These are phyloP conservation scores for Mycena leptocephala DNA, from an alignment of 768 basidiomycete species.

Conservation along the genomic window DNA sequence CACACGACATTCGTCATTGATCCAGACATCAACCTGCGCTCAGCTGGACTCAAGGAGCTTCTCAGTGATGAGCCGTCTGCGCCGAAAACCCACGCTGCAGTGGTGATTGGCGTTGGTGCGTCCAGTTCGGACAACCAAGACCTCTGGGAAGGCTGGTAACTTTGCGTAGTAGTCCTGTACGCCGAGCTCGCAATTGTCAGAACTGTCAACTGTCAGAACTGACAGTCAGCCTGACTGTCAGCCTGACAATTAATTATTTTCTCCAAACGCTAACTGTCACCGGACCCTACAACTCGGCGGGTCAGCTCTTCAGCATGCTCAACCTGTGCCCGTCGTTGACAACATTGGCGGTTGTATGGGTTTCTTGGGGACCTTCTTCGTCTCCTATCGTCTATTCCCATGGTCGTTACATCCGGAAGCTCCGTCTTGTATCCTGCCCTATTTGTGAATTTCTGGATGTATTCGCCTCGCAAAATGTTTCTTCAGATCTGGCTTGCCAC, in stretches of 20 bases:
- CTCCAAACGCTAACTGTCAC: not conserved
- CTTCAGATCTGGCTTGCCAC: no score
- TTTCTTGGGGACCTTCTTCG: no score
- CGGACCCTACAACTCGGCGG: no score
- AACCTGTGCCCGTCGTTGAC: no score
- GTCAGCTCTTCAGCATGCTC: no score
- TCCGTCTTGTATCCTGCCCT: no score
- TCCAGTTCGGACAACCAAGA: not conserved
- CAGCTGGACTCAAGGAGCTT: not conserved
- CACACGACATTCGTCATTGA: not conserved
- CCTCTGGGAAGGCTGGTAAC: not conserved
- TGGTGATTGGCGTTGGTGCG: not conserved
- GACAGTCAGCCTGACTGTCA: slow-evolving; percentile 3
- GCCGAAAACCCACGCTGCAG: not conserved
- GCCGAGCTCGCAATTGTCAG: slow-evolving; percentile 1
- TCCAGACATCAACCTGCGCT: not conserved
- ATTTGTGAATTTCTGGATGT: no score
- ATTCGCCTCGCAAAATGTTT: no score
- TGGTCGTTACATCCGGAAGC: no score
- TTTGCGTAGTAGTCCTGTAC: not conserved
- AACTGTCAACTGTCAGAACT: slow-evolving; percentile 9
- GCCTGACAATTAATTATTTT: slow-evolving; percentile 19
- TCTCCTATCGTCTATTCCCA: no score
- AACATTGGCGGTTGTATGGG: no score
- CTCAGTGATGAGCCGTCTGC: not conserved